These are phyloP conservation scores for Plenodomus biglobosus DNA, from an alignment of 2,329 filamentous ascomycete genomes.

Conservation along the genomic window DNA sequence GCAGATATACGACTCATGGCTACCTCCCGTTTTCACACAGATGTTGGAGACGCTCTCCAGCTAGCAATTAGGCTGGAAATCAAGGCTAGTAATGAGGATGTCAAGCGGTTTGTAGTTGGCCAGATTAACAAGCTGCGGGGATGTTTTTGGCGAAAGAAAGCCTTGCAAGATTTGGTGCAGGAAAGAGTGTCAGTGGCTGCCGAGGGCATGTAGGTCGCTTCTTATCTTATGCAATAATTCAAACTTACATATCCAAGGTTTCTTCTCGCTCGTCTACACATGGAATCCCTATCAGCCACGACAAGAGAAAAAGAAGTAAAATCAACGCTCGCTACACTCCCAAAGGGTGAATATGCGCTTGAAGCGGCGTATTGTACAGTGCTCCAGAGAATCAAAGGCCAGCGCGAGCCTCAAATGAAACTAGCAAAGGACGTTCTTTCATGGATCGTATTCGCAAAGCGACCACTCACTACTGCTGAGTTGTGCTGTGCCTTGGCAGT, in stretches of 20 bases:
- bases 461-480: slow-evolving; percentile 17
- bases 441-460: slow-evolving; percentile 14
- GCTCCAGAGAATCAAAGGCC: slow-evolving; percentile 42
- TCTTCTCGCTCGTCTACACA: slow-evolving; percentile 15
- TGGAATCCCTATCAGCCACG: slow-evolving; percentile 13
- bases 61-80: slow-evolving; percentile 16
- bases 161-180: slow-evolving; percentile 16
- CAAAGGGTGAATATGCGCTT: slow-evolving; percentile 4
- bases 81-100: slow-evolving; percentile 21
- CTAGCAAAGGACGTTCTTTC: slow-evolving; percentile 41
- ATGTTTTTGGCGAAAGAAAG: slow-evolving; percentile 13
- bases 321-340: slow-evolving; percentile 3
- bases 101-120: slow-evolving; percentile 19
- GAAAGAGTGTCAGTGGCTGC: slow-evolving; percentile 19
- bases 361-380: slow-evolving; percentile 12
- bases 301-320: slow-evolving; percentile 4
- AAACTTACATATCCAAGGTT: slow-evolving; percentile 6
- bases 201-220: slow-evolving; percentile 24
- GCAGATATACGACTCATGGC: slow-evolving; percentile 7
- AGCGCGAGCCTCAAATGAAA: slow-evolving; percentile 34
- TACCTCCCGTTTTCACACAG: slow-evolving; percentile 22
- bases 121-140: slow-evolving; percentile 17
- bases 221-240: neutral
- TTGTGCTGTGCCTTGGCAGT: slow-evolving; percentile 18
- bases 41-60: slow-evolving; percentile 14